These are phyloP conservation scores for Trichomonascus vanleenenianus DNA, from an alignment of 805 yeast species.

Conservation along the genomic window DNA sequence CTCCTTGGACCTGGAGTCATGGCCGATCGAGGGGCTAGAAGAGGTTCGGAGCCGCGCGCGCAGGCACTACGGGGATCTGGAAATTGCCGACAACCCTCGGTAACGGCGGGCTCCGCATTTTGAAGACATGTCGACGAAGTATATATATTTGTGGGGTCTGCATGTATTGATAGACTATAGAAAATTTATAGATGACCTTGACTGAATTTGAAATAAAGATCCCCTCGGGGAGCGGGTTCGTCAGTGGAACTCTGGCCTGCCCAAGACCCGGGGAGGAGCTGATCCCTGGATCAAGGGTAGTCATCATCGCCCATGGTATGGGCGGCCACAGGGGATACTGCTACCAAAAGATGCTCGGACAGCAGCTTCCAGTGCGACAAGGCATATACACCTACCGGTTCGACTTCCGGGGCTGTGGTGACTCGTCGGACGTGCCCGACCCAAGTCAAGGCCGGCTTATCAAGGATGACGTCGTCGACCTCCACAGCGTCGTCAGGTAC, in stretches of 20 bases:
- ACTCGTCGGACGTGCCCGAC: slow-evolving; percentile 46
- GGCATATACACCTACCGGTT: slow-evolving; percentile 67
- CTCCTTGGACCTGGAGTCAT: too few species aligned
- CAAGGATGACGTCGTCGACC: slow-evolving; percentile 38
- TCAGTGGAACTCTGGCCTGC: slow-evolving; percentile 11
- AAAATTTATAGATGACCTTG: not conserved
- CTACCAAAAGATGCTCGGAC: slow-evolving; percentile 59
- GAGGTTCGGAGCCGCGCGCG: not conserved
- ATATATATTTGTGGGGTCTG: too few species aligned
- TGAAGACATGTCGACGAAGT: not conserved
- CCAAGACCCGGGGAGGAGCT: slow-evolving; percentile 6
- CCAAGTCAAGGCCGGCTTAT: slow-evolving; percentile 46
- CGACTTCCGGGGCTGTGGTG: slow-evolving; percentile 84
- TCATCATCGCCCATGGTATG: slow-evolving; percentile 71
- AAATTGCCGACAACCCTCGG: not conserved
- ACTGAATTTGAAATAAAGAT: slow-evolving; percentile 3
- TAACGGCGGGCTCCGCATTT: not conserved
- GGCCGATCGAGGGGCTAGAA: too few species aligned
- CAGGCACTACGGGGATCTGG: not conserved
- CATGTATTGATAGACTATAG: too few species aligned
- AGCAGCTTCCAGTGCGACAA: slow-evolving; percentile 44
- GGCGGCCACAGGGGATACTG: slow-evolving; percentile 80
- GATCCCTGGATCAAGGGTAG: slow-evolving; percentile 29
- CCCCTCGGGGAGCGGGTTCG: slow-evolving; percentile 3
- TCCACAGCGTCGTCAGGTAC: slow-evolving; percentile 27